phyloP scores from a whole-genome alignment of 139 green algal species.

The Volvox africanus region DNA sequence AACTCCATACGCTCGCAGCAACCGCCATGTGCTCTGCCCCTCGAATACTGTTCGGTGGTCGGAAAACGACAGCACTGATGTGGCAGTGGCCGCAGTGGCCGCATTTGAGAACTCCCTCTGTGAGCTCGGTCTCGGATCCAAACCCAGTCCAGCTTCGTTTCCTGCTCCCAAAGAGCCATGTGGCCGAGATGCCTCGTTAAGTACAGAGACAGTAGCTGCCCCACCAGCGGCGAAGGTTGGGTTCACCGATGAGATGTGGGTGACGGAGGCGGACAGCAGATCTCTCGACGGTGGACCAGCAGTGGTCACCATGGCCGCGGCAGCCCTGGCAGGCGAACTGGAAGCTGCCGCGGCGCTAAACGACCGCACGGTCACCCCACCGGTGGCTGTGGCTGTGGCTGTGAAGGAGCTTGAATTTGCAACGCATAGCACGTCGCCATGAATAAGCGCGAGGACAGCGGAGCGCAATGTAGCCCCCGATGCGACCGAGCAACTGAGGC shows the following conservation, averaged over 20 bases:
- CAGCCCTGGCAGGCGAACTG: not conserved
- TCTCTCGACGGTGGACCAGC: not conserved
- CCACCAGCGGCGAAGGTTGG: not conserved
- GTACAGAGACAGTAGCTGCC: too few relatives aligned
- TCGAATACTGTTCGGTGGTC: constrained; percentile 43
- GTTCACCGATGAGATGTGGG: too few relatives aligned
- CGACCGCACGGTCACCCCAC: not conserved
- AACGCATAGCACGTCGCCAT: too few relatives aligned
- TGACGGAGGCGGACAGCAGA: not conserved
- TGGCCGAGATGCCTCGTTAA: too few relatives aligned
- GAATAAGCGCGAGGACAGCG: too few relatives aligned
- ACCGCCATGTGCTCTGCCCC: constrained; percentile 44
- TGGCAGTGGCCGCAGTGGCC: too few relatives aligned
- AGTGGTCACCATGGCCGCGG: not conserved
- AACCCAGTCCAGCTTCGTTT: too few relatives aligned
- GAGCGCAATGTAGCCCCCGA: too few relatives aligned
- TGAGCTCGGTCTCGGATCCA: too few relatives aligned
- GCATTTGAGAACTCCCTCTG: not conserved
- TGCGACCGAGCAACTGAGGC: too few relatives aligned
- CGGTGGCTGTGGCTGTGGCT: not conserved
- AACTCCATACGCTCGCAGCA: constrained; percentile 56
- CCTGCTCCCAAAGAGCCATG: too few relatives aligned
- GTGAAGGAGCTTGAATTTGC: too few relatives aligned
- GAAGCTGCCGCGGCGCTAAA: not conserved
- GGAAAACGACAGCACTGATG: constrained; percentile 20